phyloP scores from a whole-genome alignment of 257 asterid genomes.

The Solanum clarkiae region DNA sequence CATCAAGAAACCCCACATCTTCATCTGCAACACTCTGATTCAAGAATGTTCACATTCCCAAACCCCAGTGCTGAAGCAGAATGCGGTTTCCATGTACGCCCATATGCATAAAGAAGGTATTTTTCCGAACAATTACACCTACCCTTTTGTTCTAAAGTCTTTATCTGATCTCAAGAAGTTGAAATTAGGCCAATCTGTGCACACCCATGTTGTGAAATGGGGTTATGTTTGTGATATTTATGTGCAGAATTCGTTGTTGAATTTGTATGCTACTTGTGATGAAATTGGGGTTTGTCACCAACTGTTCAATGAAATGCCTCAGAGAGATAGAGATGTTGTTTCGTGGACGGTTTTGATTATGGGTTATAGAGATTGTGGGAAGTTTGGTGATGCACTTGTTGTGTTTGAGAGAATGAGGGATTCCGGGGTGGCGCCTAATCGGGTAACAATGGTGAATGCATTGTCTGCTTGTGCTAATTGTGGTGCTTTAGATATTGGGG shows the following conservation, averaged over 20 bases:
- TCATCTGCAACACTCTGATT: constrained; percentile 55
- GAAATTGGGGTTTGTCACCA: constrained; percentile 31
- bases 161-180: constrained; percentile 32
- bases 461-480: constrained; percentile 52
- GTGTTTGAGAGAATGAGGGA: constrained; percentile 41
- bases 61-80: constrained; percentile 1
- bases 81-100: constrained; percentile 22
- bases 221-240: constrained; percentile 40
- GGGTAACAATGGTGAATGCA: constrained; percentile 60
- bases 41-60: constrained; percentile 44
- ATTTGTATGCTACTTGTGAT: constrained; percentile 34
- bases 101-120: constrained; percentile 30
- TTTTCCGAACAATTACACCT: constrained; percentile 36
- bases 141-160: constrained; percentile 54
- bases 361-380: constrained; percentile 42
- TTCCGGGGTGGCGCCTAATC: constrained; percentile 50
- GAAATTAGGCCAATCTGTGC: constrained; percentile 31
- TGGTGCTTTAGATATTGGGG: constrained; percentile 43
- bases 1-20: constrained; percentile 32
- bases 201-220: constrained; percentile 29
- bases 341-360: constrained; percentile 63
- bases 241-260: constrained; percentile 54
- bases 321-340: constrained; percentile 64
- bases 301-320: constrained; percentile 68
- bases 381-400: constrained; percentile 38